These are phyloP conservation scores for Alternaria infectoria DNA, from an alignment of 2,329 filamentous ascomycete species.

Conservation along the genomic window DNA sequence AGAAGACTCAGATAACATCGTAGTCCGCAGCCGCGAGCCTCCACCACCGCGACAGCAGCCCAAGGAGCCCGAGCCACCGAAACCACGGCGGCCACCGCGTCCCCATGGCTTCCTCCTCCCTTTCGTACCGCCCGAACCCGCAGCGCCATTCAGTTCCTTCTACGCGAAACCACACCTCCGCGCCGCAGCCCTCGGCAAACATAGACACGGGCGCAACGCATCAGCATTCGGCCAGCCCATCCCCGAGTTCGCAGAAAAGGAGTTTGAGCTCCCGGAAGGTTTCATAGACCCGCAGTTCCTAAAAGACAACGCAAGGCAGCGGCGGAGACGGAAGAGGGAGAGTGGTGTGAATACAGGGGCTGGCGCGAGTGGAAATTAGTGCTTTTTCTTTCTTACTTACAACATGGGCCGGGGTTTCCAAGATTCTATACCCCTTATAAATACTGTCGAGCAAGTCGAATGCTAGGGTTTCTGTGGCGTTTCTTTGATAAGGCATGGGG, in stretches of 20 bases:
- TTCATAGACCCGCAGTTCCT: slow-evolving; percentile 58
- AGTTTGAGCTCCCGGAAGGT: slow-evolving; percentile 78
- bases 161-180: slow-evolving; percentile 81
- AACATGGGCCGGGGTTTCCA: background rate
- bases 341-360: slow-evolving; percentile 34
- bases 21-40: slow-evolving; percentile 13
- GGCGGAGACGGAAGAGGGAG: slow-evolving; percentile 65
- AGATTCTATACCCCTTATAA: slow-evolving; percentile 3
- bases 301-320: slow-evolving; percentile 66
- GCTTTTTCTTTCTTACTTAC: background rate
- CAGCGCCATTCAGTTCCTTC: slow-evolving; percentile 81
- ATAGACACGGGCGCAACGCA: slow-evolving; percentile 71
- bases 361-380: background rate
- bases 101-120: slow-evolving; percentile 42
- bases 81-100: slow-evolving; percentile 40
- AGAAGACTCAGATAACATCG: slow-evolving; percentile 43
- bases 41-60: slow-evolving; percentile 53
- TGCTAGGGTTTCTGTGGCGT: background rate
- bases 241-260: slow-evolving; percentile 71
- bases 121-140: slow-evolving; percentile 40
- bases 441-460: background rate
- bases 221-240: slow-evolving; percentile 83
- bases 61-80: slow-evolving; percentile 44
- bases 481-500: background rate
- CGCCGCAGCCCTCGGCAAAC: slow-evolving; percentile 76